phyloP scores from a whole-genome alignment of 2,329 filamentous ascomycete genomes.

The Plenodomus biglobosus region DNA sequence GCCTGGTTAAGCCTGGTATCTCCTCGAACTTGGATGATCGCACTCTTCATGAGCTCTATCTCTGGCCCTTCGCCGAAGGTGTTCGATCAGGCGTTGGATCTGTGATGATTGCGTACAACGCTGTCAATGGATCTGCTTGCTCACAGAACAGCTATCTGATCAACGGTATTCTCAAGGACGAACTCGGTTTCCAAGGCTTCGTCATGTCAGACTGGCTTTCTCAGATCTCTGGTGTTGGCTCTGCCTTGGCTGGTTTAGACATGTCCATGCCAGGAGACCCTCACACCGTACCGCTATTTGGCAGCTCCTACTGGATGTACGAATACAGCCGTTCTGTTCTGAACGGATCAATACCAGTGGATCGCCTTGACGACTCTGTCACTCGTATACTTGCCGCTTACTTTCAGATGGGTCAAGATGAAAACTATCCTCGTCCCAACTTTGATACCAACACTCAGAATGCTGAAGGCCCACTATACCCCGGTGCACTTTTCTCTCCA shows the following conservation, averaged over 20 bases:
- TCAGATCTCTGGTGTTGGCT: conserved; percentile 77
- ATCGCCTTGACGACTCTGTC: conserved; percentile 84
- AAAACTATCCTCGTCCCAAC: conserved; percentile 49
- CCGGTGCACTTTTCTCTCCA: conserved; percentile 56
- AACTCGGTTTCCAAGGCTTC: conserved; percentile 83
- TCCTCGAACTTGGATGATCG: conserved; percentile 71
- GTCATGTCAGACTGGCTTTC: conserved; percentile 90
- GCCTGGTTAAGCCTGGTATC: conserved; percentile 37
- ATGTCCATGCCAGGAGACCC: conserved; percentile 77
- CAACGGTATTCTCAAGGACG: conserved; percentile 82
- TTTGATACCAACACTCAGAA: conserved; percentile 42
- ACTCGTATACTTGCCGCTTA: conserved; percentile 83
- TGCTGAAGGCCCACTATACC: conserved; percentile 40
- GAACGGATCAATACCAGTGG: conserved; percentile 80
- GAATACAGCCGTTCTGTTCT: conserved; percentile 75
- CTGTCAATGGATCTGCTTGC: conserved; percentile 59
- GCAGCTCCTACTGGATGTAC: conserved; percentile 65
- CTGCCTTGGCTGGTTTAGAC: conserved; percentile 79
- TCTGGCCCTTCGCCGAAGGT: conserved; percentile 83
- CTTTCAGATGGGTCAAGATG: conserved; percentile 61
- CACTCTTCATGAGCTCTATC: conserved; percentile 75
- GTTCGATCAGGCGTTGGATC: conserved; percentile 74
- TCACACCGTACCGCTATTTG: conserved; percentile 47
- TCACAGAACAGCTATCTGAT: conserved; percentile 75
- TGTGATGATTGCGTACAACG: conserved; percentile 79